A percentile compares a stretch with the other conserved stretches of the same genome.
Evolutionary conservation across 2,329 filamentous ascomycete species (phyloP).

Genomic region (Alternaria alternata): DNA sequence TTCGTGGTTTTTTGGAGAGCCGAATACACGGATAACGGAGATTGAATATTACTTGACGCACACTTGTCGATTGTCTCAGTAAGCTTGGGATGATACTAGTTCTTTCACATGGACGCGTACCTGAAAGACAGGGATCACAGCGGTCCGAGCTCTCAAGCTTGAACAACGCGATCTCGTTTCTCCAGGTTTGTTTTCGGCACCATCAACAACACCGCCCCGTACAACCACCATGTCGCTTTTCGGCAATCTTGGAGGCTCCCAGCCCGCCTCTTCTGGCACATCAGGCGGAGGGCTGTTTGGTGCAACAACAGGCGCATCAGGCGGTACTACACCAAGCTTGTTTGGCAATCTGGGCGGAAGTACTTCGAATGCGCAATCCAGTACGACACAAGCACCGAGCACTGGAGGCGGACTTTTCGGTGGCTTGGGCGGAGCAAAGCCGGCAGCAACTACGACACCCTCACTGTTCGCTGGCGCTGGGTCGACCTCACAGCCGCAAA

Average conservation of each 20-base stretch:
- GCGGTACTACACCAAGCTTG: slow-evolving; percentile 37
- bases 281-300: slow-evolving; percentile 39
- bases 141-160: slow-evolving; percentile 24
- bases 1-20: not conserved
- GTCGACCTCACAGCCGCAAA: slow-evolving; percentile 35
- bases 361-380: slow-evolving; percentile 32
- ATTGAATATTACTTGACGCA: not conserved
- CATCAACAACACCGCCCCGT: slow-evolving; percentile 41
- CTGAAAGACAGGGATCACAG: slow-evolving; percentile 22
- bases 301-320: slow-evolving; percentile 28
- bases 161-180: slow-evolving; percentile 37
- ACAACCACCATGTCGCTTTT: slow-evolving; percentile 46
- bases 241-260: slow-evolving; percentile 38
- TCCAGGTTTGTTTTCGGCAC: slow-evolving; percentile 34
- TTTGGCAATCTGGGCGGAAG: slow-evolving; percentile 42
- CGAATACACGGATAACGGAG: not conserved
- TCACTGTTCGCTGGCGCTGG: slow-evolving; percentile 36
- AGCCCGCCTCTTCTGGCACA: slow-evolving; percentile 40
- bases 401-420: slow-evolving; percentile 46
- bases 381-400: slow-evolving; percentile 39
- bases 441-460: slow-evolving; percentile 42
- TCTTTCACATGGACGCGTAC: slow-evolving; percentile 13
- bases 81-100: not conserved
- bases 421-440: slow-evolving; percentile 45
- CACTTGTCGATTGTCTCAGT: not conserved